Evolutionary conservation across 2,329 filamentous ascomycete species (phyloP).

Genomic region (Xylogone sp.): DNA sequence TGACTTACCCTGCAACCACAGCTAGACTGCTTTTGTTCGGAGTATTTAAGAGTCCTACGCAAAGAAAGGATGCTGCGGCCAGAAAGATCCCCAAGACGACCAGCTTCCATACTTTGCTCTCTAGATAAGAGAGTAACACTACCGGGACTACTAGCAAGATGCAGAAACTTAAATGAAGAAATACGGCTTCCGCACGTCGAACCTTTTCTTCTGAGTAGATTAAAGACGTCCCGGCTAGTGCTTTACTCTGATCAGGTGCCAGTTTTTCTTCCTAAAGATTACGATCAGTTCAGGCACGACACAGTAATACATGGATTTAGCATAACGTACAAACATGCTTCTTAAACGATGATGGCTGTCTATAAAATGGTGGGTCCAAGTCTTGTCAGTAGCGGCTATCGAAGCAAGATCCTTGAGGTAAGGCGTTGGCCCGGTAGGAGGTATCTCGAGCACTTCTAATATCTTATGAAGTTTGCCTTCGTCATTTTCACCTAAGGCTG

Average conservation of each 20-base stretch:
- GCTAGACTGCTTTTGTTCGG: conserved; percentile 8
- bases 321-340: background rate
- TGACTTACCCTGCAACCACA: conserved; percentile 8
- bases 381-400: conserved; percentile 8
- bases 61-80: conserved; percentile 3
- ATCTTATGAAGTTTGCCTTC: too few species aligned
- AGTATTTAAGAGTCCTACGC: conserved; percentile 7
- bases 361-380: conserved; percentile 8
- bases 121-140: conserved; percentile 5
- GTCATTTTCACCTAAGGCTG: too few species aligned
- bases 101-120: conserved; percentile 7
- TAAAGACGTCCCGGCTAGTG: background rate
- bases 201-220: conserved; percentile 10
- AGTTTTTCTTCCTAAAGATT: too few species aligned
- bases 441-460: background rate
- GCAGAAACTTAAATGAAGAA: conserved; percentile 7
- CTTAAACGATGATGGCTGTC: conserved; percentile 5
- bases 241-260: too few species aligned
- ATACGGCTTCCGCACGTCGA: conserved; percentile 6
- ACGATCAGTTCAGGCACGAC: too few species aligned
- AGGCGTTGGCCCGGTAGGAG: conserved; percentile 1
- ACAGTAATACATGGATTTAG: too few species aligned
- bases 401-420: conserved; percentile 5
- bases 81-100: conserved; percentile 5
- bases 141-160: conserved; percentile 6